Conservation (phyloP, 352 stramenopile species). For the Globisporangium recalcitrans region DNA sequence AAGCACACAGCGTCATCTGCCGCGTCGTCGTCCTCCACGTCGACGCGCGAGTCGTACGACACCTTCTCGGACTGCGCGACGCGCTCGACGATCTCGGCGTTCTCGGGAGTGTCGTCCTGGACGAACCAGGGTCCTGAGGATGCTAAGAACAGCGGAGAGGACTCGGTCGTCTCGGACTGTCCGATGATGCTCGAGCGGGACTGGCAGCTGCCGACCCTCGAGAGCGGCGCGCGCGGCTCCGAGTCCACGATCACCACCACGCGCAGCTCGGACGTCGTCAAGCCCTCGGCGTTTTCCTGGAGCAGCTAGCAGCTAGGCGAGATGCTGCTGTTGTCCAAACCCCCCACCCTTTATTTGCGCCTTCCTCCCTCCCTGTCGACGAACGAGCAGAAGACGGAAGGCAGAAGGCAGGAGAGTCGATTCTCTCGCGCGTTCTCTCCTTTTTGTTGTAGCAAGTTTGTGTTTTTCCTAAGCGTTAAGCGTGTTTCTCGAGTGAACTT, state of each 20-base stretch:
- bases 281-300: conserved; percentile 19
- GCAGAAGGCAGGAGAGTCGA: too few relatives aligned
- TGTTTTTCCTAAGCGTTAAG: too few relatives aligned
- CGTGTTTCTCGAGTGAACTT: too few relatives aligned
- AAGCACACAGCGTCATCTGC: too few relatives aligned
- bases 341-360: too few relatives aligned
- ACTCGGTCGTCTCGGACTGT: neutral
- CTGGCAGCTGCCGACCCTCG: neutral
- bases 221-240: neutral
- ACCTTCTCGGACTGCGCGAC: neutral
- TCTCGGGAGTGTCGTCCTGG: conserved; percentile 5
- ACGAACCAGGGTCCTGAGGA: neutral
- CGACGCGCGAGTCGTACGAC: conserved; percentile 3
- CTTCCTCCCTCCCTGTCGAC: too few relatives aligned
- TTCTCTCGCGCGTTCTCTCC: too few relatives aligned
- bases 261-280: conserved; percentile 5
- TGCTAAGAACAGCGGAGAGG: neutral
- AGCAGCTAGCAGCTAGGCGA: neutral
- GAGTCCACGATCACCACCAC: neutral
- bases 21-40: too few relatives aligned
- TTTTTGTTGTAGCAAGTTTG: too few relatives aligned
- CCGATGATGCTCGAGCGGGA: neutral
- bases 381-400: too few relatives aligned
- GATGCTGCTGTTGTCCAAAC: neutral
- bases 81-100: conserved; percentile 12